Evolutionary conservation across 352 stramenopile genomes (phyloP).

Genomic region (Thraustochytrium sp.): DNA sequence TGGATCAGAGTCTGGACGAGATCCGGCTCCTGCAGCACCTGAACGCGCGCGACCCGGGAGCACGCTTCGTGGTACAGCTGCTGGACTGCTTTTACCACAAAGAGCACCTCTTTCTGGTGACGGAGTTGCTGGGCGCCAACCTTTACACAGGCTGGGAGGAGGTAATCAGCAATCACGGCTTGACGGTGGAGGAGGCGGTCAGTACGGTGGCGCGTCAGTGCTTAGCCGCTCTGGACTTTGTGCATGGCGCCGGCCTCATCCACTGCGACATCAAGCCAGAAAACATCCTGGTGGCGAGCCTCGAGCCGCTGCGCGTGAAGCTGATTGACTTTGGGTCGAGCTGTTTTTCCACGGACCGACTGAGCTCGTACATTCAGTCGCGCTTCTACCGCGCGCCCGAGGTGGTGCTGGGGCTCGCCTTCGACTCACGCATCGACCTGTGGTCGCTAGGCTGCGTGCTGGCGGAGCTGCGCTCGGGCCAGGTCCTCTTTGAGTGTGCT

Average conservation of each 20-base stretch:
- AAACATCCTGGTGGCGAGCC: conserved; percentile 71
- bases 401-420: conserved; percentile 78
- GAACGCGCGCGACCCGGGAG: conserved; percentile 70
- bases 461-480: conserved; percentile 68
- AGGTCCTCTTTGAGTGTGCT: conserved; percentile 80
- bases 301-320: conserved; percentile 60
- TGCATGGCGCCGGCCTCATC: conserved; percentile 80
- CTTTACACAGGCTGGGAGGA: conserved; percentile 66
- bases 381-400: conserved; percentile 70
- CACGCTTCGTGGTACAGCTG: conserved; percentile 79
- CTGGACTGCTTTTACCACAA: conserved; percentile 86
- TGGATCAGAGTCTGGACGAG: conserved; percentile 91
- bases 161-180: conserved; percentile 79
- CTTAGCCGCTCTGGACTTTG: conserved; percentile 69
- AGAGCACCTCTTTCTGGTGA: conserved; percentile 85
- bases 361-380: conserved; percentile 80
- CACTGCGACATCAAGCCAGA: conserved; percentile 98
- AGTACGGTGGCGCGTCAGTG: conserved; percentile 73
- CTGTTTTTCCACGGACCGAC: conserved; percentile 75
- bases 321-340: conserved; percentile 85
- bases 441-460: conserved; percentile 81
- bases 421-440: conserved; percentile 79
- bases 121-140: conserved; percentile 91
- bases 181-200: conserved; percentile 54
- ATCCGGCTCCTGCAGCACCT: conserved; percentile 77